These are phyloP conservation scores for Umbelopsis sp. DNA, from an alignment of 192 early-diverging fungal species.

Conservation along the genomic window DNA sequence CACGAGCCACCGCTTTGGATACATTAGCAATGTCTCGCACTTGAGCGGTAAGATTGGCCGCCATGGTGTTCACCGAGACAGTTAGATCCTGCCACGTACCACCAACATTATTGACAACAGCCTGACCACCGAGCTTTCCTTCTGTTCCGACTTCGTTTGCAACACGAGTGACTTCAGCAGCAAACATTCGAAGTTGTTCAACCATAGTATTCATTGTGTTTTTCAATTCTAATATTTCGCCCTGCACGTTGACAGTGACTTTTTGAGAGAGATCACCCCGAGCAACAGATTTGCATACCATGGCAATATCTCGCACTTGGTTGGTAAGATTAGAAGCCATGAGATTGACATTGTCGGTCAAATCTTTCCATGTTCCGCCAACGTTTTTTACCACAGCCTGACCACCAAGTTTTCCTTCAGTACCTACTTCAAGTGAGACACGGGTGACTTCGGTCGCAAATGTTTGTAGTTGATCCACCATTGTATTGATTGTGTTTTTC, in stretches of 20 bases:
- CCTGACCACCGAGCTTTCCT: slow-evolving; percentile 71
- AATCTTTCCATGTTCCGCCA: slow-evolving; percentile 65
- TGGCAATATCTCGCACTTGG: slow-evolving; percentile 62
- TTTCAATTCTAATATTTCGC: slow-evolving; percentile 71
- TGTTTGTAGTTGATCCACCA: slow-evolving; percentile 64
- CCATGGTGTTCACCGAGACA: slow-evolving; percentile 62
- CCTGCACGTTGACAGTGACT: slow-evolving; percentile 60
- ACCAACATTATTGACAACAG: slow-evolving; percentile 66
- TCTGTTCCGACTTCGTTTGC: slow-evolving; percentile 65
- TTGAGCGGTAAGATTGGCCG: slow-evolving; percentile 66
- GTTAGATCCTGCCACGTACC: slow-evolving; percentile 61
- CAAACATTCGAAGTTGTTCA: slow-evolving; percentile 65
- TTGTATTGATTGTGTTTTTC: slow-evolving; percentile 72
- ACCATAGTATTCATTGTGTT: slow-evolving; percentile 73
- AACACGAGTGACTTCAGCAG: slow-evolving; percentile 63
- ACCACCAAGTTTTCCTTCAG: slow-evolving; percentile 66
- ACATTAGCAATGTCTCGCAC: slow-evolving; percentile 46
- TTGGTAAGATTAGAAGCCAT: slow-evolving; percentile 62
- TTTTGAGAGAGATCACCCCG: slow-evolving; percentile 63
- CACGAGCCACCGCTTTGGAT: slow-evolving; percentile 61
- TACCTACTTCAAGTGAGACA: slow-evolving; percentile 74
- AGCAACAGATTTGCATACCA: slow-evolving; percentile 64
- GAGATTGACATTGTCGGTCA: slow-evolving; percentile 63
- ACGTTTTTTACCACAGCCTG: slow-evolving; percentile 62
- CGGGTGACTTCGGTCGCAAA: slow-evolving; percentile 70